Percentiles rank a stretch among this genome's conserved stretches.
Conservation (phyloP, 1,139 yeast genomes). For the Pichia sp. region DNA sequence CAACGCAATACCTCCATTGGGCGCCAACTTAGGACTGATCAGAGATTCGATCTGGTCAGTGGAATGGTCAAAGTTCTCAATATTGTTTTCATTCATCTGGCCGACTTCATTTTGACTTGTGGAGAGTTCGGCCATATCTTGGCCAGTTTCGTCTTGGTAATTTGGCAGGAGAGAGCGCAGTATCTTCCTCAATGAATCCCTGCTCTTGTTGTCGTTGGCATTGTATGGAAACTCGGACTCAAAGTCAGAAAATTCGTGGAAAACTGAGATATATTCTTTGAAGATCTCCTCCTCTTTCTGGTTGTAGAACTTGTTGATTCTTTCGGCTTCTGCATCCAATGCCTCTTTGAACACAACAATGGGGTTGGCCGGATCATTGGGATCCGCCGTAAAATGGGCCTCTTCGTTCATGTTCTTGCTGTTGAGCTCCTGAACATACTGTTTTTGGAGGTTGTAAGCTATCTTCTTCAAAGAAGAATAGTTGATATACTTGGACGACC, state of each 20-base stretch:
- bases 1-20: background rate
- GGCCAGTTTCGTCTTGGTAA: slow-evolving; percentile 9
- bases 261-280: slow-evolving; percentile 43
- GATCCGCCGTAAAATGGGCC: slow-evolving; percentile 33
- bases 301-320: slow-evolving; percentile 53
- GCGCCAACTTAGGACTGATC: background rate
- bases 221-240: slow-evolving; percentile 27
- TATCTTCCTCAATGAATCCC: slow-evolving; percentile 20
- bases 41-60: background rate
- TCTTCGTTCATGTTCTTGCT: slow-evolving; percentile 22
- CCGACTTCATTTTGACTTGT: background rate
- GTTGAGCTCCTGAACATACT: slow-evolving; percentile 36
- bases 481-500: slow-evolving; percentile 66
- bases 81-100: background rate
- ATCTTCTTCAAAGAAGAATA: slow-evolving; percentile 61
- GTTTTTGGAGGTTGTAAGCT: slow-evolving; percentile 48
- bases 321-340: slow-evolving; percentile 51
- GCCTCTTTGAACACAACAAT: slow-evolving; percentile 47
- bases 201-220: slow-evolving; percentile 19
- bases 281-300: slow-evolving; percentile 47
- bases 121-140: background rate
- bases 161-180: slow-evolving; percentile 18
- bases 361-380: slow-evolving; percentile 39
- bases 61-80: background rate
- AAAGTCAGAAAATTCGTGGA: slow-evolving; percentile 37